Percentiles rank a stretch among this genome's conserved stretches.
Evolutionary conservation across 2,329 filamentous ascomycete genomes (phyloP).

Genomic region (Elsinoe australis): DNA sequence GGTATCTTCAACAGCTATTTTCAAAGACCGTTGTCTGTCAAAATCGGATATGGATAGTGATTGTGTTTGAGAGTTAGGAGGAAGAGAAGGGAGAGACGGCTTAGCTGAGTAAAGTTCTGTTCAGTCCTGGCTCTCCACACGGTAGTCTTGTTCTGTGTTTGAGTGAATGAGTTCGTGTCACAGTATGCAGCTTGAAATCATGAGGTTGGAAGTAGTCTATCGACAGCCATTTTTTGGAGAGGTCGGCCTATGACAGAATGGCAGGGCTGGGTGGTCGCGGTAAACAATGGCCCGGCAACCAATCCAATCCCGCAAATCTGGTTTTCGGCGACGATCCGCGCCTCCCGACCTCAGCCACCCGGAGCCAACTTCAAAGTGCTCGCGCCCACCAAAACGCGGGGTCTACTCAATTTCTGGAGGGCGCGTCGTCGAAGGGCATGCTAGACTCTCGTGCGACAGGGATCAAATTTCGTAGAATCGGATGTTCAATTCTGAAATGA

Average conservation of each 20-base stretch:
- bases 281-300: constrained; percentile 9
- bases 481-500: no score
- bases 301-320: background rate
- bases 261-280: background rate
- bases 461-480: no score
- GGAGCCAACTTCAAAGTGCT: no score
- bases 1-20: background rate
- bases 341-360: background rate
- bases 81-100: constrained; percentile 13
- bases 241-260: background rate
- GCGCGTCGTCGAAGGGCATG: background rate
- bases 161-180: background rate
- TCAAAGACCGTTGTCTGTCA: background rate
- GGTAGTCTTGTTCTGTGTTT: constrained; percentile 1
- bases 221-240: constrained; percentile 14
- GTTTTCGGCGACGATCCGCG: background rate
- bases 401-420: background rate
- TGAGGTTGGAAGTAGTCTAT: constrained; percentile 18
- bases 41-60: constrained; percentile 15
- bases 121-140: constrained; percentile 5
- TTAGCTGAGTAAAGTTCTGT: constrained; percentile 17
- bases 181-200: constrained; percentile 15
- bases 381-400: no score
- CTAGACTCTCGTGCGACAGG: background rate
- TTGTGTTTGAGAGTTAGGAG: constrained; percentile 7